Evolutionary conservation across 2,329 filamentous ascomycete species (phyloP).

Genomic region (Hymenoscyphus linearis): DNA sequence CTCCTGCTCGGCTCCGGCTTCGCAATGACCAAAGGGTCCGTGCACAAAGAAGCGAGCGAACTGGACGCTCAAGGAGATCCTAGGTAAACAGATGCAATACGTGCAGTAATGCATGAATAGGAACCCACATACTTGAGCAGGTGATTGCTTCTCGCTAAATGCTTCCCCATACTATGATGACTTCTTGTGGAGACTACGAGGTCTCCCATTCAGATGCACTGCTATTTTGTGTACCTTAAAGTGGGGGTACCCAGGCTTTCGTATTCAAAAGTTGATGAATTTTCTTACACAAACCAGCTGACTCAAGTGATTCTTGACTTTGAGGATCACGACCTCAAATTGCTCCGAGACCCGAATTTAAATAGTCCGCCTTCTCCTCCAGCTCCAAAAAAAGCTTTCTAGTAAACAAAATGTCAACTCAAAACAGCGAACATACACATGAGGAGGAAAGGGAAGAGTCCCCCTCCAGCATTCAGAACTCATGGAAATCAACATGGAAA

Average conservation of each 20-base stretch:
- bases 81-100: too few relatives aligned
- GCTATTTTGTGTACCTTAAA: neutral
- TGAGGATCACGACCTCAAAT: neutral
- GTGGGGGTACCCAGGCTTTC: neutral
- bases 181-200: too few relatives aligned
- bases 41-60: too few relatives aligned
- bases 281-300: neutral
- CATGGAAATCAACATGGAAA: constrained; percentile 45
- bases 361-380: neutral
- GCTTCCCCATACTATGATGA: too few relatives aligned
- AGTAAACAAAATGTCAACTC: neutral
- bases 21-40: too few relatives aligned
- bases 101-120: too few relatives aligned
- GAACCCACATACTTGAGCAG: too few relatives aligned
- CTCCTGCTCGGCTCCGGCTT: too few relatives aligned
- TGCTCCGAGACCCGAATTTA: neutral
- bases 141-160: too few relatives aligned
- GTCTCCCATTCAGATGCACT: too few relatives aligned
- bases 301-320: neutral
- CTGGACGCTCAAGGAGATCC: too few relatives aligned
- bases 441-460: constrained; percentile 12
- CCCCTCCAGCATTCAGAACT: constrained; percentile 1
- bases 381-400: neutral
- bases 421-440: neutral
- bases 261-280: neutral